Evolutionary conservation across 805 yeast species (phyloP), one percentile per base, ranked within the genome.

Genomic region (Yamadazyma akitaensis): DNA sequence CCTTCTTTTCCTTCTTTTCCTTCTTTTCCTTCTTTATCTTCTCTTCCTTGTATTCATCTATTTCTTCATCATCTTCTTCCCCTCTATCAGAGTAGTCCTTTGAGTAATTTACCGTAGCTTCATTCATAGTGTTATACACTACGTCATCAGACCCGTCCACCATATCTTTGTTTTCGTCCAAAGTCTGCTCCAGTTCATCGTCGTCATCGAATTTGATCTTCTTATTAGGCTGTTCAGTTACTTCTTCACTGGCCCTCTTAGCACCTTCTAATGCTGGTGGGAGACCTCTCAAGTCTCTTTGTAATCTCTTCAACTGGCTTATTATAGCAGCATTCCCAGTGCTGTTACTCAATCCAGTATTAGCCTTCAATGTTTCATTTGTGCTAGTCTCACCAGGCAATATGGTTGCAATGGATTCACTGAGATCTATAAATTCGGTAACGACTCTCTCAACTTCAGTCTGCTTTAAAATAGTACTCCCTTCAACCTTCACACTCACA

Each of bases 271-370:
- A 39, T 11, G 65, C 56, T 32, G 96, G 95, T 9, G 95, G 92
- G 48, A 88, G 73, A 1, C 96, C 96, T 54, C 89, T 73, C 53
- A 87, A 77, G 52, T 85, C 88, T 65, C 96, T 77, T 60, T 84
- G 92, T 35, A 86, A 70, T 61, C 96, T 76, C 56, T 73, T 77
- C 56, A 88, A 70, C 68, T 87, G 96, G 48, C 86, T 72, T 50
- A 72, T 56, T 16, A 77, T 70, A 24, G 79, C 72, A 59, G 56
- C 50, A 50, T 57, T 62, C 2, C 71, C 69, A 5, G 62, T 52
- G 14, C 53, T 53, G 31, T 59, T 62, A 25, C 70, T 62, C 50
- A 70, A 58, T 0, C 74, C 73, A 1, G 65, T 63, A 24, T 46
- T 53, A 13, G 65, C 57, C 33, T 64, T 63, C 18, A 58, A 55